Conservation (phyloP, 495 filamentous ascomycete genomes). For the Poronia punctata region DNA sequence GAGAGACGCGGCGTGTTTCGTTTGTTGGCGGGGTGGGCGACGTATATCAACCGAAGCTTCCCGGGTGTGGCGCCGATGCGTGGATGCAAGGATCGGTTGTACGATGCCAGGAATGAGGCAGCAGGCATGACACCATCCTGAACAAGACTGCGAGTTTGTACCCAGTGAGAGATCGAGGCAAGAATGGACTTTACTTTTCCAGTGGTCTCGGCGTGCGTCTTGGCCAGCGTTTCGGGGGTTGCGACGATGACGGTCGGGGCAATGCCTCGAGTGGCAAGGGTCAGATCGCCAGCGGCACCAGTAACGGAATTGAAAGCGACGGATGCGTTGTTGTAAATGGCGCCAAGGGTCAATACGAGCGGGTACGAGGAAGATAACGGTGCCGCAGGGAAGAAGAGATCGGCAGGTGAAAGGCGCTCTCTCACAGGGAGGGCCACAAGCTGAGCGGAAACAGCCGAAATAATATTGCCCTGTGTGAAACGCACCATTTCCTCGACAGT, state of each 20-base stretch:
- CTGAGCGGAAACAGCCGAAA: constrained; percentile 72
- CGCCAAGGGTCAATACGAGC: constrained; percentile 71
- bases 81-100: constrained; percentile 54
- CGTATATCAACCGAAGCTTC: constrained; percentile 68
- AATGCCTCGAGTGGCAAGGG: constrained; percentile 61
- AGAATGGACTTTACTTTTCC: constrained; percentile 42
- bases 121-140: constrained; percentile 65
- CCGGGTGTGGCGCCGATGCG: constrained; percentile 57
- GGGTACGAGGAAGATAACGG: constrained; percentile 73
- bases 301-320: constrained; percentile 86
- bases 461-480: constrained; percentile 71
- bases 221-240: constrained; percentile 63
- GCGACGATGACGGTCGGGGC: constrained; percentile 79
- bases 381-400: constrained; percentile 85
- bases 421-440: constrained; percentile 62
- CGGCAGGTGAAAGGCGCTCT: constrained; percentile 63
- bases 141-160: constrained; percentile 60
- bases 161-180: constrained; percentile 49
- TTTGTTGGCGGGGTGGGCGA: constrained; percentile 50
- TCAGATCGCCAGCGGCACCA: constrained; percentile 59
- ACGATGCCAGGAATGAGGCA: constrained; percentile 53
- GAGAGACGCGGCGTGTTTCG: constrained; percentile 47
- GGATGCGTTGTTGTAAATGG: constrained; percentile 75
- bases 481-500: constrained; percentile 61
- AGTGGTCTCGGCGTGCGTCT: constrained; percentile 50